Percentiles rank a stretch among this genome's conserved stretches.
Conservation (phyloP, 345 rosid genomes). For the Eucalyptus sideroxylon region DNA sequence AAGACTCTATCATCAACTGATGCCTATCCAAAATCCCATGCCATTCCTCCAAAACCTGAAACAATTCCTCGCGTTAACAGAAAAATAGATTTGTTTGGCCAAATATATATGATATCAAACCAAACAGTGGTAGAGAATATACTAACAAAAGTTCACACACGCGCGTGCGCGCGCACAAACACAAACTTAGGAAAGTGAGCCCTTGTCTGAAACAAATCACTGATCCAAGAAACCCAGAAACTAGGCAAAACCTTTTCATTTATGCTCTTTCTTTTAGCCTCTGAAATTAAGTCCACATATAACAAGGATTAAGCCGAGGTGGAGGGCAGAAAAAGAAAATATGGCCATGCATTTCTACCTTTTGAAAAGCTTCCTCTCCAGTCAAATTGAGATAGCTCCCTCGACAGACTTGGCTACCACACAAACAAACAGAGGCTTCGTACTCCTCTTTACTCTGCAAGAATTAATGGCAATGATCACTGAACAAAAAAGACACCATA, state of each 20-base stretch:
- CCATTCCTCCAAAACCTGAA: slow-evolving; percentile 83
- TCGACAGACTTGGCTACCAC: slow-evolving; percentile 99
- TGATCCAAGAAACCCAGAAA: background rate
- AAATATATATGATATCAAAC: background rate
- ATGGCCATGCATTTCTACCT: slow-evolving; percentile 30
- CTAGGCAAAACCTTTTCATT: background rate
- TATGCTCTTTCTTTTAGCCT: background rate
- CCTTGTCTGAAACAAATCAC: background rate
- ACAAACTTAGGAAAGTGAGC: background rate
- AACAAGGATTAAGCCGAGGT: background rate
- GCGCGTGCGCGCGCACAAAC: rapidly evolving
- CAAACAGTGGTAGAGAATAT: background rate
- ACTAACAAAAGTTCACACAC: background rate
- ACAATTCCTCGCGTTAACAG: background rate
- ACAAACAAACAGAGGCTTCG: slow-evolving; percentile 98
- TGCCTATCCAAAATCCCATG: slow-evolving; percentile 90
- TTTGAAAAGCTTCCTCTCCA: slow-evolving; percentile 96
- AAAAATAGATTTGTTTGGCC: background rate
- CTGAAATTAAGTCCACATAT: background rate
- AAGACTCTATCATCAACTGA: slow-evolving; percentile 83
- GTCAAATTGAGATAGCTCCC: slow-evolving; percentile 99
- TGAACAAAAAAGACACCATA: background rate
- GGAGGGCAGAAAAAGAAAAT: background rate
- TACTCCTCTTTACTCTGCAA: slow-evolving; percentile 98
- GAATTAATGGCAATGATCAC: background rate